A percentile compares a stretch with the other conserved stretches of the same genome.
Conservation (phyloP, 495 filamentous ascomycete species). For the Aspergillus ellipticus region DNA sequence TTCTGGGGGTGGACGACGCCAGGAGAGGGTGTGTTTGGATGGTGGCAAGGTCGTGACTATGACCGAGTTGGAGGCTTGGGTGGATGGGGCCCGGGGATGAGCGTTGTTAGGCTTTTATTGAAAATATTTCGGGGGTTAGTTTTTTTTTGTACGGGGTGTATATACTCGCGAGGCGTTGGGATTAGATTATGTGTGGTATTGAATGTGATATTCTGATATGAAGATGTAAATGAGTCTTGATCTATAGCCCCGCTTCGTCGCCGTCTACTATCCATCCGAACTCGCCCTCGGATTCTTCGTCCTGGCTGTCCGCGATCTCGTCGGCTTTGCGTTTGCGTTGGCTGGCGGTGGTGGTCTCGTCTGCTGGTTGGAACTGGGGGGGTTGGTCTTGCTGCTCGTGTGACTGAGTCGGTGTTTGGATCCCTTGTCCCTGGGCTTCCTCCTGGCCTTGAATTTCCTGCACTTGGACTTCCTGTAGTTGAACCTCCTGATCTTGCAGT, state of each 20-base stretch:
- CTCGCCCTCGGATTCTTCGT: constrained; percentile 45
- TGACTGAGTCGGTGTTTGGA: too few relatives aligned
- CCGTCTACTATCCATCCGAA: constrained; percentile 27
- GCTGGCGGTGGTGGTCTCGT: constrained; percentile 1
- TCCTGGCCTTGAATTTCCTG: neutral
- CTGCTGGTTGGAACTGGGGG: constrained; percentile 3
- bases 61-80: constrained; percentile 20
- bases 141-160: neutral
- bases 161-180: neutral
- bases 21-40: constrained; percentile 7
- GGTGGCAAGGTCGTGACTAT: constrained; percentile 14
- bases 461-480: neutral
- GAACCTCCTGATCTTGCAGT: neutral
- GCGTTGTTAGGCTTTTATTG: neutral
- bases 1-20: too few relatives aligned
- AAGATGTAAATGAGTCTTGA: neutral
- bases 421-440: too few relatives aligned
- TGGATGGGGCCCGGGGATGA: constrained; percentile 8
- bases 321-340: constrained; percentile 48
- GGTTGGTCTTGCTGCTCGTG: neutral
- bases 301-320: constrained; percentile 49
- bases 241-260: constrained; percentile 3
- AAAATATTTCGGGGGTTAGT: neutral
- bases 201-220: neutral
- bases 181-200: neutral